Evolutionary conservation across 1,284 basidiomycete genomes (phyloP).

Genomic region (Cutaneotrichosporon sp.): DNA sequence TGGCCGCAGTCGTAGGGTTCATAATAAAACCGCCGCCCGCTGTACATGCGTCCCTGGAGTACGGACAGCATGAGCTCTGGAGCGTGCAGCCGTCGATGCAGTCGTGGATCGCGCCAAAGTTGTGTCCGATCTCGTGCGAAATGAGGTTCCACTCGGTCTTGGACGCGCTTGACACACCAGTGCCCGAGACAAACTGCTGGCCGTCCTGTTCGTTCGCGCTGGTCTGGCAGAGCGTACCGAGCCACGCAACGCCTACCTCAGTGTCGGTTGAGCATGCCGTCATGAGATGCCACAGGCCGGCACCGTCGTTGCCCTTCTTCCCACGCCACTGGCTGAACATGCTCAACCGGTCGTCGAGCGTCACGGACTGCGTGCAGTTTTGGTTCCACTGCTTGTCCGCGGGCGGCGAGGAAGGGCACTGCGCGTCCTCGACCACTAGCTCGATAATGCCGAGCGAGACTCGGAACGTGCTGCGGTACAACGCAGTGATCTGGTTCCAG

Average conservation of each 20-base stretch:
- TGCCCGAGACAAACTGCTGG: constrained; percentile 68
- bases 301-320: constrained; percentile 63
- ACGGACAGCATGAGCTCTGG: constrained; percentile 66
- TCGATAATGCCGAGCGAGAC: constrained; percentile 80
- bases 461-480: constrained; percentile 82
- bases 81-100: constrained; percentile 67
- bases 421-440: constrained; percentile 46
- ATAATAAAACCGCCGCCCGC: constrained; percentile 70
- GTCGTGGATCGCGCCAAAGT: constrained; percentile 77
- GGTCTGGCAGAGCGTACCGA: constrained; percentile 71
- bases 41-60: constrained; percentile 63
- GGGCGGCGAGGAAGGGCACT: constrained; percentile 56
- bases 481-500: constrained; percentile 65
- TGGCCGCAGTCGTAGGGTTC: constrained; percentile 69
- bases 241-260: constrained; percentile 89
- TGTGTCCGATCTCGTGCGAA: constrained; percentile 74
- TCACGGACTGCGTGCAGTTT: constrained; percentile 54
- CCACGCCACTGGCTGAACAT: constrained; percentile 83
- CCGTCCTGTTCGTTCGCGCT: constrained; percentile 54
- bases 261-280: constrained; percentile 54
- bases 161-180: constrained; percentile 73
- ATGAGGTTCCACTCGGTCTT: constrained; percentile 67
- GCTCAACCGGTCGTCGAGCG: constrained; percentile 70
- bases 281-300: constrained; percentile 87
- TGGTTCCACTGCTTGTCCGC: constrained; percentile 55